A percentile compares a stretch with the other conserved stretches of the same genome.
Evolutionary conservation across 2,329 filamentous ascomycete species (phyloP).

Genomic region (Paecilomyces variotii): DNA sequence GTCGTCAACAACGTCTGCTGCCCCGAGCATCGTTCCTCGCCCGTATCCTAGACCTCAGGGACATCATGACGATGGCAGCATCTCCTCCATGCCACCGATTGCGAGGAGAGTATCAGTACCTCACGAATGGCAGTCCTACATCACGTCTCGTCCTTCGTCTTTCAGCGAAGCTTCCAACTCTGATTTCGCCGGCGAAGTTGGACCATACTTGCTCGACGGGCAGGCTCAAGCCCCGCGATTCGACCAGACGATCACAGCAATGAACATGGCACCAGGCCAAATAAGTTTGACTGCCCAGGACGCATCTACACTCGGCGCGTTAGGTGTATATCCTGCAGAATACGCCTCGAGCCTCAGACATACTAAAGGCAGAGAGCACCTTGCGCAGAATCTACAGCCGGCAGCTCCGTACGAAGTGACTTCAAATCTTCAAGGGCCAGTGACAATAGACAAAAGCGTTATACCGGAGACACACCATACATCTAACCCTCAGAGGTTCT

Average conservation of each 20-base stretch:
- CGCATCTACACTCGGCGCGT: background rate
- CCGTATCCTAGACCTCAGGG: constrained; percentile 5
- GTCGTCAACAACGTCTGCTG: constrained; percentile 8
- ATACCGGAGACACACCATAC: background rate
- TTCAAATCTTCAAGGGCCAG: background rate
- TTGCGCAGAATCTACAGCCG: background rate
- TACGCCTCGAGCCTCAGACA: background rate
- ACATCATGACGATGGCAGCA: constrained; percentile 2
- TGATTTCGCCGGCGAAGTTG: background rate
- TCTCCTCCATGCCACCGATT: constrained; percentile 4
- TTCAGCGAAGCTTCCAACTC: background rate
- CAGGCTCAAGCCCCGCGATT: background rate
- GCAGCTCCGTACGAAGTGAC: background rate
- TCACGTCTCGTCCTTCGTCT: background rate
- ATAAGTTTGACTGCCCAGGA: background rate
- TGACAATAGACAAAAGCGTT: background rate
- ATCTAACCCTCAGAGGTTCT: background rate
- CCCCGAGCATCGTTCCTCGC: constrained; percentile 6
- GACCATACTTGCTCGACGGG: background rate
- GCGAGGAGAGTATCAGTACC: constrained; percentile 5
- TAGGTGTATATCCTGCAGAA: background rate
- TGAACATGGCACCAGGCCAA: background rate
- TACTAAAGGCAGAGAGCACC: background rate
- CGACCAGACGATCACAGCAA: background rate
- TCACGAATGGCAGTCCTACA: constrained; percentile 7